phyloP scores from a whole-genome alignment of 192 early-diverging fungal genomes.

The Backusella australiensis region DNA sequence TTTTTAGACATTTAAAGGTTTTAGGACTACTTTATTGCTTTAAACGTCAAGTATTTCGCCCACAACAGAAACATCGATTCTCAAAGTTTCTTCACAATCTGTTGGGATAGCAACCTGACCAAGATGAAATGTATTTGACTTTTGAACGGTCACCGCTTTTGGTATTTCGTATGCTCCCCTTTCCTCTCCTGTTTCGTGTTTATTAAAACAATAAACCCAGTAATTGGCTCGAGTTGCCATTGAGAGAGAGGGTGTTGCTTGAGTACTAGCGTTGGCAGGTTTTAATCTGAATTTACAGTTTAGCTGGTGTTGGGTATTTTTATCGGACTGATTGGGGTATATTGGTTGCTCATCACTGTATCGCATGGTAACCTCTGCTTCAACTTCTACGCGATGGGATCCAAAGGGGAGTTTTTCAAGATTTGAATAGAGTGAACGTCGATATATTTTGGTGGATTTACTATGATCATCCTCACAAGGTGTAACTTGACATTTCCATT shows the following conservation, averaged over 20 bases:
- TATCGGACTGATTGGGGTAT: neutral
- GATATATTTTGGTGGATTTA: neutral
- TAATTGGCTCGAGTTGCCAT: neutral
- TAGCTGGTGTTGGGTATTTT: neutral
- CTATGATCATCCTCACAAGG: neutral
- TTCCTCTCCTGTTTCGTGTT: neutral
- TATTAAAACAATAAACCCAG: neutral
- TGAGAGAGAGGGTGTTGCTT: neutral
- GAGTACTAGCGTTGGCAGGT: neutral
- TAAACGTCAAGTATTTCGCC: neutral
- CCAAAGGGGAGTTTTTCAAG: slow-evolving; percentile 14
- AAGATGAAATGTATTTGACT: neutral
- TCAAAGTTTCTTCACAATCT: neutral
- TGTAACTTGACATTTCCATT: neutral
- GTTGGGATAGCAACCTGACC: neutral
- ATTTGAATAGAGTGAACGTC: slow-evolving; percentile 17
- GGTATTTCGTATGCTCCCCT: neutral
- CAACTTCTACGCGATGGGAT: slow-evolving; percentile 12
- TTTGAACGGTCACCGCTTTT: neutral
- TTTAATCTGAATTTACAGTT: neutral
- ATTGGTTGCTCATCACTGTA: neutral
- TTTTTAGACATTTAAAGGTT: neutral
- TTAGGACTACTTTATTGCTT: too few species aligned
- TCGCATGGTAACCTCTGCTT: slow-evolving; percentile 12
- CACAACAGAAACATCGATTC: neutral